Conservation (phyloP, 75 land plant species). For the Pinus taeda region DNA sequence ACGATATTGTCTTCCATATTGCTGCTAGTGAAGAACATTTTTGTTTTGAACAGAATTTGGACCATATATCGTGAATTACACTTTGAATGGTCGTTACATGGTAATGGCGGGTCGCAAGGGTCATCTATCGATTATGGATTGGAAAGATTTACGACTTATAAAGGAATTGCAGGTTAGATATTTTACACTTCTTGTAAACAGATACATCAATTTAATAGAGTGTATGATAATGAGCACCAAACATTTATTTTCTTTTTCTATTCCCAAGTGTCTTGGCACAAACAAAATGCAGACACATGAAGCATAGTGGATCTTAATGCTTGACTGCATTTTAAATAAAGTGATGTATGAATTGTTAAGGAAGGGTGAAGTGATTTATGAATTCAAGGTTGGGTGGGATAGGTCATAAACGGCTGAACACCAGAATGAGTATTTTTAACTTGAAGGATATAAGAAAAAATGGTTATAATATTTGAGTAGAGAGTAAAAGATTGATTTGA, state of each 20-base stretch:
- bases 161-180: constrained; percentile 23
- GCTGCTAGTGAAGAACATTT: not conserved
- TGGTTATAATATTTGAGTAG: too few relatives aligned
- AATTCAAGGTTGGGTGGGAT: not conserved
- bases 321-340: not conserved
- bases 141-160: not conserved
- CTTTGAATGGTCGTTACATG: constrained; percentile 73
- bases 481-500: too few relatives aligned
- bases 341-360: not conserved
- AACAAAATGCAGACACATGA: not conserved
- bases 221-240: not conserved
- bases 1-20: not conserved
- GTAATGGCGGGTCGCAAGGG: constrained; percentile 87
- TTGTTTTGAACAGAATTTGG: constrained; percentile 58
- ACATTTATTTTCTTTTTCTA: not conserved
- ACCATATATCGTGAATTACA: constrained; percentile 79
- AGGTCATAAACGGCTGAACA: too few relatives aligned
- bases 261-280: not conserved
- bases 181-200: not conserved
- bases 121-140: constrained; percentile 55
- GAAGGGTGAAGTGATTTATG: too few relatives aligned
- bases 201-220: not conserved
- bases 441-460: too few relatives aligned
- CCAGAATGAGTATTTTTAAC: too few relatives aligned
- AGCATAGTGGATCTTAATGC: not conserved